Conservation (phyloP, 108 stramenopile species). For the Skeletonema costatum region DNA sequence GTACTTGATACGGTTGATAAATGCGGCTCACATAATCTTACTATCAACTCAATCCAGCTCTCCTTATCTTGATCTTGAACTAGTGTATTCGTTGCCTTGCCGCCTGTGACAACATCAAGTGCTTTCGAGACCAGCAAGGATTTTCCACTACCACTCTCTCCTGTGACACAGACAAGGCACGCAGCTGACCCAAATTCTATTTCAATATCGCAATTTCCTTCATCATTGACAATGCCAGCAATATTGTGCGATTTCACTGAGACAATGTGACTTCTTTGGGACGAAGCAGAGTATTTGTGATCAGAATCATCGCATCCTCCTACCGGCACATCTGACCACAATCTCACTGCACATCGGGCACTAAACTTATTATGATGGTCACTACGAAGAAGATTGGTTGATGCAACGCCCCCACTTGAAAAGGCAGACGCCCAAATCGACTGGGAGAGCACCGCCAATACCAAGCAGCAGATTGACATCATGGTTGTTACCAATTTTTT, state of each 20-base stretch:
- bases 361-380: not conserved
- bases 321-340: not conserved
- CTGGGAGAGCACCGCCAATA: not conserved
- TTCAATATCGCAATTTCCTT: constrained; percentile 4
- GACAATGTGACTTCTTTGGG: constrained; percentile 28
- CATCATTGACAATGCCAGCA: constrained; percentile 37
- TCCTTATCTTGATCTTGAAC: constrained; percentile 2
- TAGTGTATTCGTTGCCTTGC: constrained; percentile 53
- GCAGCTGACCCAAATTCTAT: constrained; percentile 25
- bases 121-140: constrained; percentile 68
- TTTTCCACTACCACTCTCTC: constrained; percentile 69
- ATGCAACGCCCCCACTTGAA: not conserved
- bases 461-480: not conserved
- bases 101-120: constrained; percentile 64
- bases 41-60: constrained; percentile 40
- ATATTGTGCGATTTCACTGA: constrained; percentile 36
- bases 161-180: constrained; percentile 36
- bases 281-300: not conserved
- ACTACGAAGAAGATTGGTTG: not conserved
- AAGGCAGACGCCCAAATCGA: not conserved
- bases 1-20: constrained; percentile 31
- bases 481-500: not conserved
- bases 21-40: constrained; percentile 54
- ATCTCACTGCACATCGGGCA: not conserved
- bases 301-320: not conserved